Evolutionary conservation across 257 asterid genomes (phyloP).

Genomic region (Capsicum chinense): DNA sequence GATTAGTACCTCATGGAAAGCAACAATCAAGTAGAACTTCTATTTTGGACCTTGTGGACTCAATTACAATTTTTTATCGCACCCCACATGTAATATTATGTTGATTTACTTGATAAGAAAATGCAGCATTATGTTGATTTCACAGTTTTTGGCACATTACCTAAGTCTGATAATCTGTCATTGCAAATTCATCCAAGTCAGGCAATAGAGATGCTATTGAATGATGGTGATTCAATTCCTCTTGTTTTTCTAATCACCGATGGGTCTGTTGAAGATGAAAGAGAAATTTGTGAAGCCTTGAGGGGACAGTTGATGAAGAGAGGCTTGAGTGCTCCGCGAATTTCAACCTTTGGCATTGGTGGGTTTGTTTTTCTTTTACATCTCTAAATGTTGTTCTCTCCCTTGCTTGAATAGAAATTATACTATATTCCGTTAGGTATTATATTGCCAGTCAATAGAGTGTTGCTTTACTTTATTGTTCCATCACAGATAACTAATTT

Average conservation of each 20-base stretch:
- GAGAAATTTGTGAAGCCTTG: constrained; percentile 64
- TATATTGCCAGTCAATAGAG: no score
- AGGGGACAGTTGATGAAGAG: constrained; percentile 49
- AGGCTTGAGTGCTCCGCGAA: constrained; percentile 65
- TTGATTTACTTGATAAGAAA: background rate
- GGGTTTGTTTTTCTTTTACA: constrained; percentile 27
- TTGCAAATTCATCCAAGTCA: constrained; percentile 40
- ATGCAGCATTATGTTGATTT: background rate
- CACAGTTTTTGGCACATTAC: background rate
- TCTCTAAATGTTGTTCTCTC: background rate
- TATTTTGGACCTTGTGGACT: background rate
- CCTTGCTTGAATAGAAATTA: constrained; percentile 21
- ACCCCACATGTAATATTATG: background rate
- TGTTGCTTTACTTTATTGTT: no score
- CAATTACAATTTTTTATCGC: background rate
- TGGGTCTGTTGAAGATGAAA: constrained; percentile 89
- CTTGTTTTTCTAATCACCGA: constrained; percentile 74
- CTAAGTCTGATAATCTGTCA: background rate
- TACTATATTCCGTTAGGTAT: background rate
- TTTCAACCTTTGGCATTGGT: constrained; percentile 91
- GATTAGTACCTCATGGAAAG: background rate
- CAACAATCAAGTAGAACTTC: background rate
- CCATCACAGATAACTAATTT: no score
- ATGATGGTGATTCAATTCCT: constrained; percentile 52
- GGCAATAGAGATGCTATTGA: constrained; percentile 76